A percentile compares a stretch with the other conserved stretches of the same genome.
Evolutionary conservation across 1,284 basidiomycete genomes (phyloP).

Genomic region (Boletus albobrunnescens): DNA sequence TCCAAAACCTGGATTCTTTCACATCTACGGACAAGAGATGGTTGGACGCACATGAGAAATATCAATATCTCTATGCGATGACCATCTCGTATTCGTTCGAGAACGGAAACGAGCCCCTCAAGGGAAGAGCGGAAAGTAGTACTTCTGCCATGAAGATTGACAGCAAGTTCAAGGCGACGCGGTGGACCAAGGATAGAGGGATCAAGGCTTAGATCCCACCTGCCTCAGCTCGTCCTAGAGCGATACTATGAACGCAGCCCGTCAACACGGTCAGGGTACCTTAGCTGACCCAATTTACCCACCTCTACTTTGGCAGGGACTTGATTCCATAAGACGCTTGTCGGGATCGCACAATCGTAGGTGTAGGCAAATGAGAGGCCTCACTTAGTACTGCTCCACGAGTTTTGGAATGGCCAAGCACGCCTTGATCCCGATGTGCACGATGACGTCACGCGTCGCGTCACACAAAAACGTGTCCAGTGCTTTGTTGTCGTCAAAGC

Average conservation of each 20-base stretch:
- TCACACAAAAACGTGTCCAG: not conserved
- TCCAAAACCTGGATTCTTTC: conserved; percentile 11
- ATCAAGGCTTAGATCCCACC: conserved; percentile 39
- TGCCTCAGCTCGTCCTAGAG: no score
- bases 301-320: no score
- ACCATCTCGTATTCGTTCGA: conserved; percentile 39
- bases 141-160: conserved; percentile 27
- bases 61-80: conserved; percentile 38
- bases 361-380: no score
- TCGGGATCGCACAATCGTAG: no score
- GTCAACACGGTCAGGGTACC: no score
- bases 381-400: no score
- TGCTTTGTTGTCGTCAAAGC: not conserved
- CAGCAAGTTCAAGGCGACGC: conserved; percentile 34
- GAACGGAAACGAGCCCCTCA: conserved; percentile 34
- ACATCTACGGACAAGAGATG: conserved; percentile 30
- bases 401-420: no score
- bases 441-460: no score
- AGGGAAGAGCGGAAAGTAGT: conserved; percentile 31
- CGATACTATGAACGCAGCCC: no score
- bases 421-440: no score
- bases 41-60: conserved; percentile 36
- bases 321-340: no score
- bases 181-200: conserved; percentile 34
- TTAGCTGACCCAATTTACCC: no score